phyloP scores from a whole-genome alignment of 441 rosid genomes.

The Eutrema salsugineum region DNA sequence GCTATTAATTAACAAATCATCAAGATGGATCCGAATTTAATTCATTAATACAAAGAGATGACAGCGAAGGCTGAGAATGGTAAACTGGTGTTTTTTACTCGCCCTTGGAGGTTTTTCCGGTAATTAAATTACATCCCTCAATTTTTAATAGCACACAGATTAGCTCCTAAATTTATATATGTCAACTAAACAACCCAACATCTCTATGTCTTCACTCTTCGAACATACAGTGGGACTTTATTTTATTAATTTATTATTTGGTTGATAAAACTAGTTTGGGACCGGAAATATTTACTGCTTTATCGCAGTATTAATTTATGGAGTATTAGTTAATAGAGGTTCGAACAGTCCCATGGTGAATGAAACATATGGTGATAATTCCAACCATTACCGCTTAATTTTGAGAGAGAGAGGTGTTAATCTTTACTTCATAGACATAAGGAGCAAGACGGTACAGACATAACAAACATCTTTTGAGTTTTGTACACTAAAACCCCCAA shows the following conservation, averaged over 20 bases:
- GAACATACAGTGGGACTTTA: too few species aligned
- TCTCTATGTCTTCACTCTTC: not conserved
- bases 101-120: not conserved
- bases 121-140: not conserved
- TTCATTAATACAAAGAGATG: too few species aligned
- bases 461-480: conserved; percentile 16
- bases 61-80: too few species aligned
- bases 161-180: too few species aligned
- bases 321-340: too few species aligned
- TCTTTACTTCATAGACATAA: not conserved
- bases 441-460: not conserved
- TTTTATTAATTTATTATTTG: too few species aligned
- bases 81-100: too few species aligned
- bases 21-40: too few species aligned
- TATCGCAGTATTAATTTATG: too few species aligned
- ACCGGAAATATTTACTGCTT: too few species aligned
- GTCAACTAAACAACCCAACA: not conserved
- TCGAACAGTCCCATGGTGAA: not conserved
- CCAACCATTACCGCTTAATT: not conserved
- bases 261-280: too few species aligned
- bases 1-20: too few species aligned
- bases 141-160: not conserved
- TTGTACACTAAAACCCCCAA: not conserved
- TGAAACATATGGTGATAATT: not conserved
- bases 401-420: not conserved